A percentile compares a stretch with the other conserved stretches of the same genome.
phyloP scores from a whole-genome alignment of 164 flowering plant species.

The Stephania yunnanensis region DNA sequence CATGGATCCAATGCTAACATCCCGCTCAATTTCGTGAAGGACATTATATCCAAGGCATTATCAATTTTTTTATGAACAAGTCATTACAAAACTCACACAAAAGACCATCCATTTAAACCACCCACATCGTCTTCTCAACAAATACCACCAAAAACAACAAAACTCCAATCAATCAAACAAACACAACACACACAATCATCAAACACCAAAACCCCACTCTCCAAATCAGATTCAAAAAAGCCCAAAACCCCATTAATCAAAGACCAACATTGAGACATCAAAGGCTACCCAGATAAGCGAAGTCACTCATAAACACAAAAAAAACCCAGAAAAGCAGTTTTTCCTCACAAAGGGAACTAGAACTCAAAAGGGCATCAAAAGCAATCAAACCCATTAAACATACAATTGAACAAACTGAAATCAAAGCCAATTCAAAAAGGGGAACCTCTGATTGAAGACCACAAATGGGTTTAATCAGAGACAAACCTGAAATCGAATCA shows the following conservation, averaged over 20 bases:
- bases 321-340: not conserved
- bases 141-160: not conserved
- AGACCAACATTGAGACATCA: not conserved
- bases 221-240: not conserved
- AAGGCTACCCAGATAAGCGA: not conserved
- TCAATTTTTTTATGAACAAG: too few species aligned
- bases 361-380: not conserved
- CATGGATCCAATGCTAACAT: too few species aligned
- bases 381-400: not conserved
- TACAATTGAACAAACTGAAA: not conserved
- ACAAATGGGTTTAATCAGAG: not conserved
- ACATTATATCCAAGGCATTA: too few species aligned
- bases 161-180: not conserved
- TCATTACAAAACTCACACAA: not conserved
- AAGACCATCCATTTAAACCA: not conserved
- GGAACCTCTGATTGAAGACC: not conserved
- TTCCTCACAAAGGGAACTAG: not conserved
- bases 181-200: not conserved
- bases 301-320: not conserved
- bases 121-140: not conserved
- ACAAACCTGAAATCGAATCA: not conserved
- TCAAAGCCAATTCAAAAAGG: not conserved
- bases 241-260: not conserved
- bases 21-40: too few species aligned
- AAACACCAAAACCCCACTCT: not conserved